These are phyloP conservation scores for Coniochaeta sp. DNA, from an alignment of 2,329 filamentous ascomycete genomes.

Conservation along the genomic window DNA sequence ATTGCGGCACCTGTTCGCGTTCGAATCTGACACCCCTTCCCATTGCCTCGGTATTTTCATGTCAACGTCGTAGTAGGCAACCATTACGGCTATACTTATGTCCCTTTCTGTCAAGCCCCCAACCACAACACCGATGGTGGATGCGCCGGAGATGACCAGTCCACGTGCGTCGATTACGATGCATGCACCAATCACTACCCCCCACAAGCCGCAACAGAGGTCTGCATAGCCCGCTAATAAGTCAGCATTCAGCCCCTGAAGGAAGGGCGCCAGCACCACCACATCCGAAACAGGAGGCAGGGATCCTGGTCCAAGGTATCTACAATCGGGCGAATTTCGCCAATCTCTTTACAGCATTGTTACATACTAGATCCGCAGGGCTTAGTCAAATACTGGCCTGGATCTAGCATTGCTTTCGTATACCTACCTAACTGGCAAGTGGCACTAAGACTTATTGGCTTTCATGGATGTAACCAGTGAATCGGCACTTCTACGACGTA, in stretches of 20 bases:
- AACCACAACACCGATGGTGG: neutral
- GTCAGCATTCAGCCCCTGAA: neutral
- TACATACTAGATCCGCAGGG: neutral
- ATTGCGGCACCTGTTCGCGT: no score
- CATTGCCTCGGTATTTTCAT: neutral
- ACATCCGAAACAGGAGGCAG: neutral
- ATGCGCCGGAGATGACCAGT: neutral
- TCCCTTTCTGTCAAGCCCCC: neutral
- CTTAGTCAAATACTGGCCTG: no score
- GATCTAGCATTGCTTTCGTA: neutral
- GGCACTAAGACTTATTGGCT: no score
- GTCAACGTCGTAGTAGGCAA: neutral
- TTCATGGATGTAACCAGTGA: no score
- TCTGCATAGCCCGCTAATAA: neutral
- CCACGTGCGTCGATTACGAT: neutral
- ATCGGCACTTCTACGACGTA: neutral
- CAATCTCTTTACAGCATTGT: neutral
- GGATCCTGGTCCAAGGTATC: neutral
- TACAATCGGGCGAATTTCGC: neutral
- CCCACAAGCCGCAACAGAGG: neutral
- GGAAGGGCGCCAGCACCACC: neutral
- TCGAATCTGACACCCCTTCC: neutral
- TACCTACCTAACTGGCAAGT: no score
- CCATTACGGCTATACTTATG: neutral
- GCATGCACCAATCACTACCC: neutral